Evolutionary conservation across 306 rosid species (phyloP), one percentile per base, ranked within the genome.

Genomic region (Cucurbita maxima): DNA sequence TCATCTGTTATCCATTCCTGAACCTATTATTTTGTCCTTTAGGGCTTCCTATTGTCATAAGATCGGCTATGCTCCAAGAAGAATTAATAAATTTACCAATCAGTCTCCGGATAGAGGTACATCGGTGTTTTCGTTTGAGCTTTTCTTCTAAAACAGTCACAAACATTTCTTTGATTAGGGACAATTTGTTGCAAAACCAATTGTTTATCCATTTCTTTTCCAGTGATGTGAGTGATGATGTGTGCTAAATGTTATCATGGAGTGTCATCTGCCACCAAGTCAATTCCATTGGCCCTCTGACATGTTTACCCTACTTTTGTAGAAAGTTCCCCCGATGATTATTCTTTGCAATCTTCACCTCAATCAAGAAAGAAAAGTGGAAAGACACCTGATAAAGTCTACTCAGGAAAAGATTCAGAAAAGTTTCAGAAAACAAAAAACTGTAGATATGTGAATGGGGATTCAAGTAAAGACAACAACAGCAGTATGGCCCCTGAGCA

Each of bases 31-130:
- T 71, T 79, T 80, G 64, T 76, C 38, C 19, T 62, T 43, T 73
- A 95, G 99, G 99, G 12, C 68, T 51, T 5, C 81, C 48, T 82
- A 87, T 78, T 86, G 88, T 75, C 88, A 89, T 22, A 87, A 71
- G 87, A 91, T 95, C 73, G 99, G 99, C 75, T 95, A 91, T 85
- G 86, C 84, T 72, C 77, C 96, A 13, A 71, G 80, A 55, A 78
- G 82, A 51, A 82, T 14, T 48, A 84, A 75, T 69, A 89, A 81
- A 52, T 45, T 16, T 43, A 54, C 11, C 10, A 34, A 60, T 45
- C 76, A 68, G 57, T 64, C 77, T 41, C 79, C 71, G 34, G 88
- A 80, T 44, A 83, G 78, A 86, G 99, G 97, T 91, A 80, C 34
- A 80, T 20, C 57, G n/a, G 64, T 63, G 44, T 73, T 75, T 73